Evolutionary conservation across 495 filamentous ascomycete species (phyloP), one percentile per base, ranked within the genome.

Genomic region (Aspergillus haitiensis): DNA sequence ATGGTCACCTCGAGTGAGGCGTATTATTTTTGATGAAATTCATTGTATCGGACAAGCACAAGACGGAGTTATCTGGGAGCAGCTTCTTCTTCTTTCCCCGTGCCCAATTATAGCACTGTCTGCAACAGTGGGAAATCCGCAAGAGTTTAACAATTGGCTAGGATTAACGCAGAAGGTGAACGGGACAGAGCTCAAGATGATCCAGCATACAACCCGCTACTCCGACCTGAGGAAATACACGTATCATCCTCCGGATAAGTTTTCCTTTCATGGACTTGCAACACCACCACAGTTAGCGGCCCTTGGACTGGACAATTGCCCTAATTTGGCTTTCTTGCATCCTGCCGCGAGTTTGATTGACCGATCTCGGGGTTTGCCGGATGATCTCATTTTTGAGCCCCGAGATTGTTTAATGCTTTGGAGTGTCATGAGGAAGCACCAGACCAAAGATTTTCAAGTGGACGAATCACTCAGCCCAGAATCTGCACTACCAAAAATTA

Each of bases 11-110:
- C 71, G 85, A 55, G 77, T 93, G 5, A 86, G 81, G 56, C 77
- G 87, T 12, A 91, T 93, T 64, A 92, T 92, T 37, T 92, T 92
- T 56, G 90, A 93, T 61, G 89, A 92, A 71, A 82, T 92, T n/a
- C 89, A 93, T 68, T 90, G 80, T 13, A 91, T 92, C 55, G 88
- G 88, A 0, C 85, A 91, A 68, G 81, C 85, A 2, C 85, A 92
- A 15, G 89, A 93, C 65, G 89, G 89, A 52, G 72, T 91, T 10
- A 78, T 93, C 1, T 93, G 89, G 89, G 89, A 93, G 62, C 89
- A 93, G 63, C 76, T 93, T 8, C 74, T 92, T 11, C 79, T 92
- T 0, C 73, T 90, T 32, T 79, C 89, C 0, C 87, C 89, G 8
- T 91, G 89, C 63, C 89, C 87, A 0, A 90, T 93, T 49, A 87